Conservation (phyloP, 768 basidiomycete genomes). For the Lentinula lateritia region DNA sequence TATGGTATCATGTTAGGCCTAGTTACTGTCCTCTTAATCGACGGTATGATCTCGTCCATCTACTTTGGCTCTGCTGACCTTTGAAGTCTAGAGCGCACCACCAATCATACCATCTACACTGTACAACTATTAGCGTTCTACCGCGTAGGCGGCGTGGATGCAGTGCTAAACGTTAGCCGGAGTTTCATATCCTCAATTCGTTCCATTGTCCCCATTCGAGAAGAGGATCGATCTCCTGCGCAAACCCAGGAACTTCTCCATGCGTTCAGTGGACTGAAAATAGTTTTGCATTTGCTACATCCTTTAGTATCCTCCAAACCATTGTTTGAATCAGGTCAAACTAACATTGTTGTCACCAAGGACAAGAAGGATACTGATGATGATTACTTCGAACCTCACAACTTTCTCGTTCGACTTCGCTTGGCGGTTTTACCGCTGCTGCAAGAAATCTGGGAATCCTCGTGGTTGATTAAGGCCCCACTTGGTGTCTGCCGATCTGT, state of each 20-base stretch:
- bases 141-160: conserved; percentile 63
- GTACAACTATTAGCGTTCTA: conserved; percentile 75
- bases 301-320: conserved; percentile 76
- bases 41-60: conserved; percentile 29
- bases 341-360: conserved; percentile 58
- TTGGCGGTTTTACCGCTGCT: conserved; percentile 63
- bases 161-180: conserved; percentile 53
- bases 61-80: conserved; percentile 3
- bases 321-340: conserved; percentile 84
- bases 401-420: conserved; percentile 82
- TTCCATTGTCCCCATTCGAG: conserved; percentile 8
- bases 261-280: conserved; percentile 77
- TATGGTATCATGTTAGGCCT: conserved; percentile 43
- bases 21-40: conserved; percentile 39
- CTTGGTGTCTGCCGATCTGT: conserved; percentile 69
- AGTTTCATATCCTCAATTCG: conserved; percentile 42
- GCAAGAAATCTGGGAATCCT: conserved; percentile 70
- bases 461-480: conserved; percentile 78
- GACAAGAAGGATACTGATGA: conserved; percentile 76
- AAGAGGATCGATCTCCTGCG: conserved; percentile 51
- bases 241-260: conserved; percentile 65
- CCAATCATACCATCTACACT: conserved; percentile 73
- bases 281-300: conserved; percentile 70
- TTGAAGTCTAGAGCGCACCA: conserved; percentile 58
- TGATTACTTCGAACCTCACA: conserved; percentile 80